Conservation (phyloP, 2,329 filamentous ascomycete genomes). For the Orbilia oligospora region DNA sequence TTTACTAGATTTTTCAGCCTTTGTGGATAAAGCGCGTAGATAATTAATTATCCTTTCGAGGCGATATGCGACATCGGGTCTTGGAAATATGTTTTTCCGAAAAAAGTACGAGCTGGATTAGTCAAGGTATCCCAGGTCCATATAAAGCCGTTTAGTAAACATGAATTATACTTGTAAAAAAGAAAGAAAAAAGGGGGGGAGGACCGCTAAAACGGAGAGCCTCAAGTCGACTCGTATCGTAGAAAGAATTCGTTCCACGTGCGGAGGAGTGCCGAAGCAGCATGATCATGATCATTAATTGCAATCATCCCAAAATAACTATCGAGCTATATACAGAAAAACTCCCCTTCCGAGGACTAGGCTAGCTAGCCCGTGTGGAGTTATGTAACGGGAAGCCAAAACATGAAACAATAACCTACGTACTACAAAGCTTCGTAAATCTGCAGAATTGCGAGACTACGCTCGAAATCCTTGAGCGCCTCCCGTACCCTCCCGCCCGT, state of each 20-base stretch:
- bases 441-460: slow-evolving; percentile 23
- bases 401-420: neutral
- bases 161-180: neutral
- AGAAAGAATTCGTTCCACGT: neutral
- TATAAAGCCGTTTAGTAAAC: slow-evolving; percentile 19
- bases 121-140: neutral
- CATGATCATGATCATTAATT: slow-evolving; percentile 22
- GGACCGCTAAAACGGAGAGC: neutral
- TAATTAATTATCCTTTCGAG: slow-evolving; percentile 12
- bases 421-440: no score
- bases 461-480: slow-evolving; percentile 18
- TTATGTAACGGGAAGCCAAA: neutral
- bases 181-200: neutral
- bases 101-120: slow-evolving; percentile 14
- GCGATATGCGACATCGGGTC: slow-evolving; percentile 7
- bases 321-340: neutral
- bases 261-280: slow-evolving; percentile 2
- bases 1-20: neutral
- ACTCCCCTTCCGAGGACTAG: no score
- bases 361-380: neutral
- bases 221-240: slow-evolving; percentile 4
- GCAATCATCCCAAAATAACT: slow-evolving; percentile 7
- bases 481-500: slow-evolving; percentile 23
- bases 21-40: slow-evolving; percentile 16
- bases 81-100: slow-evolving; percentile 31